A percentile compares a stretch with the other conserved stretches of the same genome.
Conservation (phyloP, 2,329 filamentous ascomycete species). For the Pseudocercospora pini-densiflorae region DNA sequence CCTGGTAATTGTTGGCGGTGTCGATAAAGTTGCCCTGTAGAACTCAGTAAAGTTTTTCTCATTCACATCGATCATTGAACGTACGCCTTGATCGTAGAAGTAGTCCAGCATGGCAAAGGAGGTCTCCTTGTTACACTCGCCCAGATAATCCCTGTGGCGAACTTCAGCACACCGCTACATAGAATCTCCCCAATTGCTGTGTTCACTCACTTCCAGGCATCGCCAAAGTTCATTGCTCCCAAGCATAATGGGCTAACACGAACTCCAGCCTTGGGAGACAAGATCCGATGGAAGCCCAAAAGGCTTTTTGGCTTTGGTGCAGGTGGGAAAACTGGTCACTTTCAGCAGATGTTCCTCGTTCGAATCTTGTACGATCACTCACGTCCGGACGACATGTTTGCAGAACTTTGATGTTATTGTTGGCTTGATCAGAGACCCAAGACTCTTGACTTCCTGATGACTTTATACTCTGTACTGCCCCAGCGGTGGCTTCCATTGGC, state of each 20-base stretch:
- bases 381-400: conserved; percentile 10
- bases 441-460: background rate
- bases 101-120: conserved; percentile 41
- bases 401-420: background rate
- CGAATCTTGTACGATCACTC: no score
- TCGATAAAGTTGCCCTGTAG: conserved; percentile 29
- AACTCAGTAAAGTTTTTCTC: conserved; percentile 42
- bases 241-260: conserved; percentile 60
- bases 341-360: no score
- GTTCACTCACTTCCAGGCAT: conserved; percentile 47
- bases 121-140: conserved; percentile 37
- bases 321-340: conserved; percentile 19
- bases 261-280: conserved; percentile 56
- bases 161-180: background rate
- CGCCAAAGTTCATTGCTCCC: conserved; percentile 60
- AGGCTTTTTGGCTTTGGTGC: conserved; percentile 42
- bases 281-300: conserved; percentile 57
- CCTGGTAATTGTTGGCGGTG: conserved; percentile 38
- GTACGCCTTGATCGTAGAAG: conserved; percentile 35
- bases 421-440: no score
- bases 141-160: conserved; percentile 43
- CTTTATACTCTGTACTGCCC: background rate
- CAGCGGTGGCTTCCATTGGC: background rate
- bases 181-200: background rate
- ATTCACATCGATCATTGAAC: background rate